These are phyloP conservation scores for Verticillium alfalfae DNA, from an alignment of 2,329 filamentous ascomycete species.

Conservation along the genomic window DNA sequence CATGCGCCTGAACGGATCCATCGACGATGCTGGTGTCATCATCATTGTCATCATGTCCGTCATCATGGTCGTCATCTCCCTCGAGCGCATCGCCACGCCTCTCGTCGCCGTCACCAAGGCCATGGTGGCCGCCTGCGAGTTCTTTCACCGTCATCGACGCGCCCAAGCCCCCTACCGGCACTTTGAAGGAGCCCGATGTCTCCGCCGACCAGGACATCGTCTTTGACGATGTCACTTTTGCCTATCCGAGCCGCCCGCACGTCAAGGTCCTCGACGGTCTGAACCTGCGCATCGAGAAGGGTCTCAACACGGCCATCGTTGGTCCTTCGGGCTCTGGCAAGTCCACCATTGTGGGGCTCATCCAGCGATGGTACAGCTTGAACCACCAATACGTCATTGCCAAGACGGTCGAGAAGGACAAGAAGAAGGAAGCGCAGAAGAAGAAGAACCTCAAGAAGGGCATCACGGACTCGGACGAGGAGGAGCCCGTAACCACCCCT, in stretches of 20 bases:
- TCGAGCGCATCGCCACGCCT: constrained; percentile 52
- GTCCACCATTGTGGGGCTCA: constrained; percentile 65
- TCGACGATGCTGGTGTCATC: constrained; percentile 46
- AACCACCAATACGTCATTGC: constrained; percentile 46
- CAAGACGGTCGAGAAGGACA: constrained; percentile 41
- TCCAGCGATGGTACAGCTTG: constrained; percentile 68
- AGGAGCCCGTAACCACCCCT: constrained; percentile 11
- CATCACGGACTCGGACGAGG: constrained; percentile 20
- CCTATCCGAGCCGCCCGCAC: constrained; percentile 63
- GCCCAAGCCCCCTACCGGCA: constrained; percentile 28
- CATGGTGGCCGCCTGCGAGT: constrained; percentile 51
- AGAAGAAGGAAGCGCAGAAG: constrained; percentile 33
- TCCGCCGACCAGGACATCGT: constrained; percentile 33
- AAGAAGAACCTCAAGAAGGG: constrained; percentile 23
- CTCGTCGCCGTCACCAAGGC: constrained; percentile 54
- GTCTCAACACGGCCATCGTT: constrained; percentile 68
- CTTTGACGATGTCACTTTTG: constrained; percentile 63
- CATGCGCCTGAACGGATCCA: constrained; percentile 36
- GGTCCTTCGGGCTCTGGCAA: constrained; percentile 70
- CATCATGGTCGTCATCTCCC: constrained; percentile 51
- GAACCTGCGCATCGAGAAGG: constrained; percentile 51
- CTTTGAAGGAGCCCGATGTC: constrained; percentile 28
- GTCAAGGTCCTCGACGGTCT: constrained; percentile 59
- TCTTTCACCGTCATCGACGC: constrained; percentile 51
- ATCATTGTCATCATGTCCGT: constrained; percentile 53